These are phyloP conservation scores for Aspergillus asperescens DNA, from an alignment of 495 filamentous ascomycete species.

Conservation along the genomic window DNA sequence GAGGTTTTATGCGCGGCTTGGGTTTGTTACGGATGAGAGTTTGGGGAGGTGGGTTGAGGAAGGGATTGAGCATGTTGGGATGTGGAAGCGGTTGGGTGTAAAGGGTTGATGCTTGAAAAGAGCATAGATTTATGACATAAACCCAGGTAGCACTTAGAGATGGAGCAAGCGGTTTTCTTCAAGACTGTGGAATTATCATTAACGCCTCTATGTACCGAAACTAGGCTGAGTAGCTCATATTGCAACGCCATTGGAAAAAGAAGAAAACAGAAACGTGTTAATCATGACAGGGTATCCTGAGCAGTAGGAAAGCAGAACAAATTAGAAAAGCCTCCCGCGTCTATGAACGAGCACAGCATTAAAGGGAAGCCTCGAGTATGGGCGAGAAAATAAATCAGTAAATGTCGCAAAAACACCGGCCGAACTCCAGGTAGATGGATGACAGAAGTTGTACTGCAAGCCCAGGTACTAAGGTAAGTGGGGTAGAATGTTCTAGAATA, in stretches of 20 bases:
- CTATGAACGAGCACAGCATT: conserved; percentile 15
- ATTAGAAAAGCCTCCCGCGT: conserved; percentile 16
- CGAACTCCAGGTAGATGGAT: conserved; percentile 30
- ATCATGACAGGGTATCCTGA: conserved; percentile 40
- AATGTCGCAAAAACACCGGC: conserved; percentile 4
- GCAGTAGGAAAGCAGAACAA: conserved; percentile 18
- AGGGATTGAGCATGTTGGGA: conserved; percentile 77
- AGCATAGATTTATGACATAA: neutral
- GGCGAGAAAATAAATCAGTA: conserved; percentile 8
- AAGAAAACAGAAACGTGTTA: conserved; percentile 16
- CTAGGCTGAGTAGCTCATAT: conserved; percentile 4
- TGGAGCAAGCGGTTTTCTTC: neutral
- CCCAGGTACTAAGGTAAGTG: conserved; percentile 2
- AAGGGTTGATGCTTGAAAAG: too few species aligned
- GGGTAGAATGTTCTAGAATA: conserved; percentile 19
- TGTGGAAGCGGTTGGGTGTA: conserved; percentile 51
- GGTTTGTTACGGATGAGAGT: conserved; percentile 63
- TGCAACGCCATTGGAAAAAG: conserved; percentile 11
- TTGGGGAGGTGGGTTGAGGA: conserved; percentile 81
- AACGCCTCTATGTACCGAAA: conserved; percentile 14
- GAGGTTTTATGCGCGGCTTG: conserved; percentile 55
- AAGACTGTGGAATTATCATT: neutral
- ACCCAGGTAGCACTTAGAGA: neutral
- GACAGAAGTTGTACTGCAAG: conserved; percentile 10
- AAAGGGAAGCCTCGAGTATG: conserved; percentile 2